These are phyloP conservation scores for Talaromyces rugulosus DNA, from an alignment of 2,329 filamentous ascomycete species.

Conservation along the genomic window DNA sequence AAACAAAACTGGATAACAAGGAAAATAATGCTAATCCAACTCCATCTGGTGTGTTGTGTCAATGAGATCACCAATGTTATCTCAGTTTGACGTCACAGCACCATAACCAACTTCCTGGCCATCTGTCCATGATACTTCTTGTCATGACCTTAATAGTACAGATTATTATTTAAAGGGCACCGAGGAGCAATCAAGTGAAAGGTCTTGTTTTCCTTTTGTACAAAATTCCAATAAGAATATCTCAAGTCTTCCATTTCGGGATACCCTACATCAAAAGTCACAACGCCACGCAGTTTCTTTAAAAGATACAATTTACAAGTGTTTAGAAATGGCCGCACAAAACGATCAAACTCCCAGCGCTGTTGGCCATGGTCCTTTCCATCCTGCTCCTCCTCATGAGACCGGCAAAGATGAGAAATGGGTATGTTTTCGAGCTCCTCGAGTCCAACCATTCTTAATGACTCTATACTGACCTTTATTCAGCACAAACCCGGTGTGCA, in stretches of 20 bases:
- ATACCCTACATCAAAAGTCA: background rate
- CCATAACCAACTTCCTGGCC: background rate
- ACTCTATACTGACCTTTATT: background rate
- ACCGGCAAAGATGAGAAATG: background rate
- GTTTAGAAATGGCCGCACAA: constrained; percentile 1
- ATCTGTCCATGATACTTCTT: background rate
- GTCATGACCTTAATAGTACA: background rate
- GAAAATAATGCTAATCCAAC: background rate
- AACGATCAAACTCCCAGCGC: constrained; percentile 6
- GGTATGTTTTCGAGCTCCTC: constrained; percentile 3
- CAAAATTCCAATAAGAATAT: background rate
- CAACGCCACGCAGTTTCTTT: background rate
- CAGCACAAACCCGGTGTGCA: constrained; percentile 63
- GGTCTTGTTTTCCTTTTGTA: background rate
- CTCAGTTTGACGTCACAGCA: constrained; percentile 21
- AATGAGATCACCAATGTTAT: constrained; percentile 7
- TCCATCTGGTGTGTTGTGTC: background rate
- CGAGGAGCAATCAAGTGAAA: background rate
- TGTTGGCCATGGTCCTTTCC: constrained; percentile 7
- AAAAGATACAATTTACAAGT: background rate
- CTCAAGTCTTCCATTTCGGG: background rate
- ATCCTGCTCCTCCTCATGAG: constrained; percentile 8
- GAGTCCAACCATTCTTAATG: background rate
- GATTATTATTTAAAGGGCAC: background rate
- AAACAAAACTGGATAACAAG: background rate